Evolutionary conservation across 169 alveolate genomes (phyloP).

Genomic region (Plasmodium cynomolgi): DNA sequence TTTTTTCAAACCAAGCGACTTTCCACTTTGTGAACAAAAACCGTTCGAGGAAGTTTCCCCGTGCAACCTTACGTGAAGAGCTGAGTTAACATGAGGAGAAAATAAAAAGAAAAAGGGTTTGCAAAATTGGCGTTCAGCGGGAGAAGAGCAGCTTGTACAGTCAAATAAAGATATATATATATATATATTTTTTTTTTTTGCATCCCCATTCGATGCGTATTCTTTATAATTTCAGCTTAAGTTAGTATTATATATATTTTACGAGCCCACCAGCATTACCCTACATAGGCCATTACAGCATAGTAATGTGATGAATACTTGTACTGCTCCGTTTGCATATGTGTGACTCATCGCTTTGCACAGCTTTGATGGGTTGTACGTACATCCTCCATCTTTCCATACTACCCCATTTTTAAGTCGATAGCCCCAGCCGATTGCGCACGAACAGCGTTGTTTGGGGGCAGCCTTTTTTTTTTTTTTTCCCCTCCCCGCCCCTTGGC

Average conservation of each 20-base stretch:
- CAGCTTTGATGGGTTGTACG: not conserved
- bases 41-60: not conserved
- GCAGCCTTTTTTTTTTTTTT: not conserved
- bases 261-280: not conserved
- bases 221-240: not conserved
- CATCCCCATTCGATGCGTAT: not conserved
- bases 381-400: not conserved
- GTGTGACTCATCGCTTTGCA: not conserved
- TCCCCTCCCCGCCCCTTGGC: not conserved
- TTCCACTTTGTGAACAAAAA: not conserved
- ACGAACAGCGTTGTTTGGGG: not conserved
- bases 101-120: not conserved
- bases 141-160: not conserved
- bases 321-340: not conserved
- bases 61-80: not conserved
- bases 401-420: not conserved
- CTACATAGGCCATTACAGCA: conserved; percentile 1
- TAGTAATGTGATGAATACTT: not conserved
- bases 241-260: not conserved
- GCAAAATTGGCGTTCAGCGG: not conserved
- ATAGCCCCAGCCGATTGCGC: not conserved
- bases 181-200: not conserved
- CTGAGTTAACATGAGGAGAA: not conserved
- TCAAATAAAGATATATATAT: not conserved
- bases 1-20: not conserved